phyloP scores from a whole-genome alignment of 495 filamentous ascomycete genomes.

The Aspergillus saccharolyticus region DNA sequence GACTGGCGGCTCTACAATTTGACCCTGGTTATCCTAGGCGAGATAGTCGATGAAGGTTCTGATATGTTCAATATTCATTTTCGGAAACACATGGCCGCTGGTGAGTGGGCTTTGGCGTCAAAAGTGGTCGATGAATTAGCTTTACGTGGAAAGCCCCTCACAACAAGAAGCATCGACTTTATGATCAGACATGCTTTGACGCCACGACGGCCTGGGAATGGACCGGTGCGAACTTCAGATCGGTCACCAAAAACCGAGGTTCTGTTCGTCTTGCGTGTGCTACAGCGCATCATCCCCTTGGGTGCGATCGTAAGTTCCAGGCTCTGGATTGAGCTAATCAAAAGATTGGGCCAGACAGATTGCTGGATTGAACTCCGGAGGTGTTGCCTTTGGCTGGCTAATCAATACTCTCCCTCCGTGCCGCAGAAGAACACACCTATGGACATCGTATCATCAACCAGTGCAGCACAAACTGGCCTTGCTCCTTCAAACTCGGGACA shows the following conservation, averaged over 20 bases:
- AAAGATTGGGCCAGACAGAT: slow-evolving; percentile 35
- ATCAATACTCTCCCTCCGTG: slow-evolving; percentile 27
- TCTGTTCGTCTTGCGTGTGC: slow-evolving; percentile 29
- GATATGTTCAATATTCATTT: slow-evolving; percentile 39
- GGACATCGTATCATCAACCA: background rate
- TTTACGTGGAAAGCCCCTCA: slow-evolving; percentile 23
- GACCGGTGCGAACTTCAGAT: slow-evolving; percentile 16
- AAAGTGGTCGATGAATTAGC: slow-evolving; percentile 35
- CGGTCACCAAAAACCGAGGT: slow-evolving; percentile 24
- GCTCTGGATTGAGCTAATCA: slow-evolving; percentile 41
- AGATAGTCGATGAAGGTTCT: slow-evolving; percentile 24
- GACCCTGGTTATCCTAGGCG: slow-evolving; percentile 46
- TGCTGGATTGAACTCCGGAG: slow-evolving; percentile 34
- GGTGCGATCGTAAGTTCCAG: slow-evolving; percentile 26
- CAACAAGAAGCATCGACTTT: slow-evolving; percentile 31
- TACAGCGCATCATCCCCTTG: slow-evolving; percentile 32
- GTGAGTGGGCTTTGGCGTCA: slow-evolving; percentile 30
- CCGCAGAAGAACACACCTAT: background rate
- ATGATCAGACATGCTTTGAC: slow-evolving; percentile 32
- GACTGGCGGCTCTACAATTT: slow-evolving; percentile 51
- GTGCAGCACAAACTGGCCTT: background rate
- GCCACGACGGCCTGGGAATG: slow-evolving; percentile 26
- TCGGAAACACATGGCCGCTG: slow-evolving; percentile 37
- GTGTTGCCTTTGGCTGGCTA: slow-evolving; percentile 41
- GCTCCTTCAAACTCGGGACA: background rate